Evolutionary conservation across 148 eudicot genomes (phyloP).

Genomic region (Spergularia marina): DNA sequence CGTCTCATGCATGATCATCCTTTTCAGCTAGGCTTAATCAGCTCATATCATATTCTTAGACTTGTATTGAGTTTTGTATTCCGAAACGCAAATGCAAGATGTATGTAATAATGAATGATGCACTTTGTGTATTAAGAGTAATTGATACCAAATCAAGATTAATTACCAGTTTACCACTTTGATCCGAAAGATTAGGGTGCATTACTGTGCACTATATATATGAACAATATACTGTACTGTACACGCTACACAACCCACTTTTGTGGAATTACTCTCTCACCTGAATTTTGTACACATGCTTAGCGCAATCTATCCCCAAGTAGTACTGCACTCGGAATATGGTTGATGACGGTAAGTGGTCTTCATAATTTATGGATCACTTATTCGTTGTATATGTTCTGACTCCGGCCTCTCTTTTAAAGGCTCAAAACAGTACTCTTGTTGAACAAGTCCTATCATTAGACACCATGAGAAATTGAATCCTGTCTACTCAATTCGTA

Average conservation of each 20-base stretch:
- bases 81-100: neutral
- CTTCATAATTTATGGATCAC: neutral
- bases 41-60: neutral
- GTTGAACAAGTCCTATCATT: conserved; percentile 4
- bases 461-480: conserved; percentile 42
- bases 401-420: neutral
- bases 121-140: neutral
- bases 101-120: neutral
- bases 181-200: neutral
- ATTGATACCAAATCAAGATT: neutral
- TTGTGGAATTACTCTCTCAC: neutral
- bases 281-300: neutral
- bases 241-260: neutral
- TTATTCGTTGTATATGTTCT: neutral
- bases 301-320: too few relatives aligned
- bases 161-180: too few relatives aligned
- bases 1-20: neutral
- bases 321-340: too few relatives aligned
- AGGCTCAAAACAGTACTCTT: neutral
- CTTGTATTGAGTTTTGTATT: neutral
- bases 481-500: conserved; percentile 76
- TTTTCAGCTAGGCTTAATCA: neutral
- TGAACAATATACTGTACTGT: neutral
- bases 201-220: neutral
- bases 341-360: too few relatives aligned